A percentile compares a stretch with the other conserved stretches of the same genome.
Conservation (phyloP, 768 basidiomycete genomes). For the Cubamyces lactineus region DNA sequence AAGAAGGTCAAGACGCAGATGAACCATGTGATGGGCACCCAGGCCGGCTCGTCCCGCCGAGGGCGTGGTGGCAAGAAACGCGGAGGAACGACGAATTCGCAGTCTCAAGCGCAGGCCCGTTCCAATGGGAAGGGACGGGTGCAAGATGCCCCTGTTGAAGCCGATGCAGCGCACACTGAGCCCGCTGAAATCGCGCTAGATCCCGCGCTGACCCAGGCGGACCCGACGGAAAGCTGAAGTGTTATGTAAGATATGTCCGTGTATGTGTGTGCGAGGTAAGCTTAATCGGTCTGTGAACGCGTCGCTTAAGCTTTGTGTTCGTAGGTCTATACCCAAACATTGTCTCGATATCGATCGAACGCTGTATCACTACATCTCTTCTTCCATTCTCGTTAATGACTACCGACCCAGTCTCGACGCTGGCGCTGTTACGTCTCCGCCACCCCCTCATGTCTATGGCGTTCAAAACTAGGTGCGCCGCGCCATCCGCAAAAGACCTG, state of each 20-base stretch:
- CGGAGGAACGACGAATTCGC: constrained; percentile 9
- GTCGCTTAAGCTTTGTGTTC: constrained; percentile 14
- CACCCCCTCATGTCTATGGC: constrained; percentile 3
- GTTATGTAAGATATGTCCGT: not conserved
- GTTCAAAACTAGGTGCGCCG: not conserved
- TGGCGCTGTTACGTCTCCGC: not conserved
- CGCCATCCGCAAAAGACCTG: not conserved
- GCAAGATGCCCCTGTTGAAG: not conserved
- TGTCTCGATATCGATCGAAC: constrained; percentile 4
- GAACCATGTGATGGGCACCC: constrained; percentile 22
- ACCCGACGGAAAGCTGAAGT: constrained; percentile 12
- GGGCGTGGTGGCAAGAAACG: constrained; percentile 23
- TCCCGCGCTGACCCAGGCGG: constrained; percentile 10
- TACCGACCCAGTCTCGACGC: not conserved
- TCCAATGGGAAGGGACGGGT: constrained; percentile 4
- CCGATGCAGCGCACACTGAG: not conserved
- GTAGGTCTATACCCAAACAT: constrained; percentile 10
- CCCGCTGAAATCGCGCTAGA: not conserved
- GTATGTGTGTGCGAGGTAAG: not conserved
- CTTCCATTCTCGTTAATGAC: not conserved
- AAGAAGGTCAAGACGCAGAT: constrained; percentile 22
- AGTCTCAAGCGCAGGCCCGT: not conserved
- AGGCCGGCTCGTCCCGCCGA: constrained; percentile 17
- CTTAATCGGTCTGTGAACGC: not conserved
- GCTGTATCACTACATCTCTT: not conserved